phyloP scores from a whole-genome alignment of 129 eudicot genomes.

The Cynara cardunculus region DNA sequence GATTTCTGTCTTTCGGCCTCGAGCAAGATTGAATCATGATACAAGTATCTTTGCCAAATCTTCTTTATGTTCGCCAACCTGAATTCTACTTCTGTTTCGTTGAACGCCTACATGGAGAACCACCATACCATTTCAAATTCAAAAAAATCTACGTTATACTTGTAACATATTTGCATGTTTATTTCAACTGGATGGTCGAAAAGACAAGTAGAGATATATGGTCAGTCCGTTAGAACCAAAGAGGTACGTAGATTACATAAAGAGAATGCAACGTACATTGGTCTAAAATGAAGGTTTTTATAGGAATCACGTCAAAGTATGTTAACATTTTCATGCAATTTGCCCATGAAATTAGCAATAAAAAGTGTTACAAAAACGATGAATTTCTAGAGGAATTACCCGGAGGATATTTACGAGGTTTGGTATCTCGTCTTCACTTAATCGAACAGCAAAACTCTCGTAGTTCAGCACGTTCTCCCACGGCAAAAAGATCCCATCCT shows the following conservation, averaged over 20 bases:
- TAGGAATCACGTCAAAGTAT: background rate
- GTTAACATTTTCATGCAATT: background rate
- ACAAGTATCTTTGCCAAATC: slow-evolving; percentile 86
- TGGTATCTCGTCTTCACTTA: slow-evolving; percentile 85
- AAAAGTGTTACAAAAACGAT: background rate
- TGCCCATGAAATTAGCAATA: background rate
- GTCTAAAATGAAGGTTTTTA: no score
- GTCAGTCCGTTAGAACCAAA: background rate
- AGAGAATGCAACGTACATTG: background rate
- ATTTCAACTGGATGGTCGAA: background rate
- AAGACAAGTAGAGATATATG: background rate
- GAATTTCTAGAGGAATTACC: slow-evolving; percentile 39
- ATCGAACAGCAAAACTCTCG: slow-evolving; percentile 91
- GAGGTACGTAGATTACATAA: background rate
- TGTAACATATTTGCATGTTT: background rate
- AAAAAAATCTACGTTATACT: background rate
- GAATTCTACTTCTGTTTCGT: slow-evolving; percentile 79
- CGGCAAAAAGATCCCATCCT: slow-evolving; percentile 94
- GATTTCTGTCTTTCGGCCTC: slow-evolving; percentile 90
- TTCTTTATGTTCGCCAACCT: slow-evolving; percentile 76
- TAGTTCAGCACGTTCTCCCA: slow-evolving; percentile 90
- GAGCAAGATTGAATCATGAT: slow-evolving; percentile 72
- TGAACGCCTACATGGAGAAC: slow-evolving; percentile 48
- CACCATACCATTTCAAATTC: slow-evolving; percentile 5
- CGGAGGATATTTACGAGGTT: slow-evolving; percentile 77